A percentile compares a stretch with the other conserved stretches of the same genome.
These are phyloP conservation scores for Magnolia changhungtana DNA, from an alignment of 164 flowering plant species.

Conservation along the genomic window DNA sequence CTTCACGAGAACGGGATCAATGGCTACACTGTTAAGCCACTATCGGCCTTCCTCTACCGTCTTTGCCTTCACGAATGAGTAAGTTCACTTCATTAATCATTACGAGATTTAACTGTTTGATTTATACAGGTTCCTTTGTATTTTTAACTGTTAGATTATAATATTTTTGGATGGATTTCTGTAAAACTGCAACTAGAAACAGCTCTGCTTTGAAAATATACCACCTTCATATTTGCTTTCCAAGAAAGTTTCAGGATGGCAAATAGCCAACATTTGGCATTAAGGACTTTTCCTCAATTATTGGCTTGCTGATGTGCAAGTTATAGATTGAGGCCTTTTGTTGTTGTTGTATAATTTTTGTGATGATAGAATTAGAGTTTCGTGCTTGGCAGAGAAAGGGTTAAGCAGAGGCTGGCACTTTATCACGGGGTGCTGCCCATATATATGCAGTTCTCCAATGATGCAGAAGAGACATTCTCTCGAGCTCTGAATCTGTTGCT, in stretches of 20 bases:
- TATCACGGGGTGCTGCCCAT: slow-evolving; percentile 90
- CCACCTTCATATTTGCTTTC: background rate
- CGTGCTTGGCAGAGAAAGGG: slow-evolving; percentile 55
- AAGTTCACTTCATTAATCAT: slow-evolving; percentile 27
- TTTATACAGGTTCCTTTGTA: background rate
- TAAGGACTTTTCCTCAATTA: background rate
- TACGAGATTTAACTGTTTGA: background rate
- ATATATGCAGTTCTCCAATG: slow-evolving; percentile 81
- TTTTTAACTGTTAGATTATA: background rate
- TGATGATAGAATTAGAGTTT: background rate
- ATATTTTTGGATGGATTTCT: background rate
- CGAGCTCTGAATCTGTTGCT: slow-evolving; percentile 60
- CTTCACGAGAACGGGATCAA: slow-evolving; percentile 93
- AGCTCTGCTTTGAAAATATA: background rate
- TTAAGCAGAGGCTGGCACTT: slow-evolving; percentile 81
- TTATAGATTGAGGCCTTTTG: background rate
- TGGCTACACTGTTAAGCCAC: slow-evolving; percentile 87
- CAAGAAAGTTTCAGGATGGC: background rate
- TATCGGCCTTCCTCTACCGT: slow-evolving; percentile 75
- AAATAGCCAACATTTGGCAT: background rate
- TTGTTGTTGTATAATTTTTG: background rate
- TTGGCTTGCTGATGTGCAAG: background rate
- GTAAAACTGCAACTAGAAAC: background rate
- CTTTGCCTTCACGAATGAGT: slow-evolving; percentile 95
- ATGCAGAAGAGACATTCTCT: slow-evolving; percentile 89